Base-by-base conservation (phyloP, 169 alveolate genomes). In the Toxoplasma gondii region DNA sequence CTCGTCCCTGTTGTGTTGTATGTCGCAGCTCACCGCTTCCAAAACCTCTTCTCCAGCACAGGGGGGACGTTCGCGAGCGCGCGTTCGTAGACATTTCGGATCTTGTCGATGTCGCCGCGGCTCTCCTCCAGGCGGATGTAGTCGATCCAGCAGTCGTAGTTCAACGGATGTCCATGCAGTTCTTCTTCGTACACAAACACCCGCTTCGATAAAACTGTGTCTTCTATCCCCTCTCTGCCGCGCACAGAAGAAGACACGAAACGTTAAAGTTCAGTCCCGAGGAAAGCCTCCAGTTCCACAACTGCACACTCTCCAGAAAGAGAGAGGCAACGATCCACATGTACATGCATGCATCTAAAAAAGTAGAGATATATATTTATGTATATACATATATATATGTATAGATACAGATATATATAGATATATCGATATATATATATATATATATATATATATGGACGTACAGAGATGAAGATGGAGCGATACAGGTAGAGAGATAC, bases 101-200 rank as follows among this genome's bases (percentile, higher is more conserved):
- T 97, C 78, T 99, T 96, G 43, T 95, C 97, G 78, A 96, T 91
- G 91, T 97, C 96, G 39, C 97, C 96, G 19, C 97, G 96, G 24
- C 97, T 95, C 95, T 98, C 99, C 96, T 98, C 99, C 95, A 99
- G 97, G 91, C 98, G 98, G 22, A 98, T 96, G 95, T 98, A 98
- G 96, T 98, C 99, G 96, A 99, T 98, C 99, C 99, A 99, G 82
- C 97, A 95, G 95, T 99, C 99, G 97, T 99, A 99, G 96, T 98
- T 98, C 94, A 93, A 96, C 53, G 97, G 97, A 92, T 97, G 96
- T 88, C 97, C 94, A 44, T 97, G 97, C 69, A 98, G 88, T 64
- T 97, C 93, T 74, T 96, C 97, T 70, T 97, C 98, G 94, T 97
- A 98, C 34, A 96, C 96, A 93, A 97, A 97, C 34, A 98, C 96